These are phyloP conservation scores for Pseudognaphalium luteoalbum DNA, from an alignment of 129 eudicot species.

Conservation along the genomic window DNA sequence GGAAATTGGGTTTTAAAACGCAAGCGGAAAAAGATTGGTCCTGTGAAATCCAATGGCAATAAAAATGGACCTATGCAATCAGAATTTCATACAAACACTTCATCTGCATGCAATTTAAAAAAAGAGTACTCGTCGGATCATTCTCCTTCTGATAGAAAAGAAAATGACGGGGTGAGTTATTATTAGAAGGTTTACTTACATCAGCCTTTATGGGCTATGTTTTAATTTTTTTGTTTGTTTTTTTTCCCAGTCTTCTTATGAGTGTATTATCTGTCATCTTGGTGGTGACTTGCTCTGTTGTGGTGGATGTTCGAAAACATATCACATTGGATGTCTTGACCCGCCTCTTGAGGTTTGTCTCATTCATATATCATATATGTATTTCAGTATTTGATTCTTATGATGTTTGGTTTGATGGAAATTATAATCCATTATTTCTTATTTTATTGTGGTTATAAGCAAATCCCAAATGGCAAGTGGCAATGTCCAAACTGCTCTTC, in stretches of 20 bases:
- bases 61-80: conserved; percentile 36
- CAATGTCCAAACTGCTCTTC: conserved; percentile 64
- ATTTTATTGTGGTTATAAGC: conserved; percentile 39
- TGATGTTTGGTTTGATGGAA: conserved; percentile 3
- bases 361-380: background rate
- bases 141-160: conserved; percentile 63
- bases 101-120: conserved; percentile 32
- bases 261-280: conserved; percentile 80
- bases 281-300: conserved; percentile 87
- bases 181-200: background rate
- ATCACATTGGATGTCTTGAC: conserved; percentile 76
- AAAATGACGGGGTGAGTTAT: conserved; percentile 74
- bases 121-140: conserved; percentile 37
- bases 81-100: conserved; percentile 44
- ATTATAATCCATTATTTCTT: background rate
- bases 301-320: conserved; percentile 71
- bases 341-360: conserved; percentile 79
- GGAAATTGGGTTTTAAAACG: conserved; percentile 85
- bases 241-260: conserved; percentile 58
- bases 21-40: conserved; percentile 61
- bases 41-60: conserved; percentile 45
- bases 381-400: background rate
- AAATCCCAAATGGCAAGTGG: conserved; percentile 83
- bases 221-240: background rate
- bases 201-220: background rate